Percentiles rank a stretch among this genome's conserved stretches.
phyloP scores from a whole-genome alignment of 306 rosid species.

The Biancaea sappan region DNA sequence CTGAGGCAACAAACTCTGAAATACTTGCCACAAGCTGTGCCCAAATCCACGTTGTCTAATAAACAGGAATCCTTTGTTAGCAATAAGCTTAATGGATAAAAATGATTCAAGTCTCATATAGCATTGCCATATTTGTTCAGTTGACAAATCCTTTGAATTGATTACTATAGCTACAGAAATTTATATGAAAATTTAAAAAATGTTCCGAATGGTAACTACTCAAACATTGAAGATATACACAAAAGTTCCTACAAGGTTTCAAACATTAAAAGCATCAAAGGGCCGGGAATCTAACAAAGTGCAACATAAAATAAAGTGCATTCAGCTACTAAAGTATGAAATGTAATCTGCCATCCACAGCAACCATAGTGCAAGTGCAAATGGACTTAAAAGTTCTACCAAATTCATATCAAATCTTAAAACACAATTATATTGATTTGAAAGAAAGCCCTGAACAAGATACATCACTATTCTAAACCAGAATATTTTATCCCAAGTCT shows the following conservation, averaged over 20 bases:
- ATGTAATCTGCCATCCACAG: too few relatives aligned
- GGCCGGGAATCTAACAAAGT: not conserved
- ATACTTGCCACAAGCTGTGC: slow-evolving; percentile 59
- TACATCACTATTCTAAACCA: not conserved
- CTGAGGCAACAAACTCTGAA: slow-evolving; percentile 58
- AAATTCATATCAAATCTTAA: not conserved
- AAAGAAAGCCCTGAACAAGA: not conserved
- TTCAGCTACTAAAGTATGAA: too few relatives aligned
- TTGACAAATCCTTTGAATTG: not conserved
- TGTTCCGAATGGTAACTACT: not conserved
- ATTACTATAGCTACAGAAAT: not conserved
- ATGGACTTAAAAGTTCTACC: too few relatives aligned
- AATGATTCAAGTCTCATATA: not conserved
- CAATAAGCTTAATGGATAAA: not conserved
- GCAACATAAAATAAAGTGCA: too few relatives aligned
- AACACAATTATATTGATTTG: not conserved
- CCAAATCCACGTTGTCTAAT: slow-evolving; percentile 58
- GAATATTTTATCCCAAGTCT: not conserved
- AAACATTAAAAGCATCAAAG: not conserved
- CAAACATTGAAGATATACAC: not conserved
- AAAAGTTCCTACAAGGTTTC: not conserved
- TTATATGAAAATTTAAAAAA: not conserved
- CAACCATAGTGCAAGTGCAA: too few relatives aligned
- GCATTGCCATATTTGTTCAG: not conserved
- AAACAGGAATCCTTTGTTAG: not conserved